Conservation (phyloP, 2,329 filamentous ascomycete species). For the Trichophaea hybrida region DNA sequence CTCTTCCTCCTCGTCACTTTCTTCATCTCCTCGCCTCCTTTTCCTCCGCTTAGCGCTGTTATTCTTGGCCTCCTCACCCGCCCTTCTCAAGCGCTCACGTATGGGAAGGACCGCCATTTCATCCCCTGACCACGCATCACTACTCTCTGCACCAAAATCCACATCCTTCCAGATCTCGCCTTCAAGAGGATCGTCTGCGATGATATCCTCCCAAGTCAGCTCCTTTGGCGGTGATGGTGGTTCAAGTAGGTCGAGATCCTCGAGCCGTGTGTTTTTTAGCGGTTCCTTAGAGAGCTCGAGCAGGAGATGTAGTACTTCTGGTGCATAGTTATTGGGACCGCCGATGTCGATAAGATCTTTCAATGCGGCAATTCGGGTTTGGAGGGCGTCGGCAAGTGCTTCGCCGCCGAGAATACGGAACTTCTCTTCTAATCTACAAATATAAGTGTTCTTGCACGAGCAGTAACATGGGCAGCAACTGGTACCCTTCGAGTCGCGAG, state of each 20-base stretch:
- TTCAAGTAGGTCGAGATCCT: constrained; percentile 45
- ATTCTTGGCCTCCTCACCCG: constrained; percentile 1
- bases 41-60: constrained; percentile 8
- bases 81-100: constrained; percentile 1
- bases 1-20: constrained; percentile 23
- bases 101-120: constrained; percentile 8
- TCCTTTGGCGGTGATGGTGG: constrained; percentile 33
- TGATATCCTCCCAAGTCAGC: constrained; percentile 67
- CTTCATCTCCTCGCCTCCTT: neutral
- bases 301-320: constrained; percentile 65
- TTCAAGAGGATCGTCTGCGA: constrained; percentile 60
- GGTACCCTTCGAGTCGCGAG: constrained; percentile 44
- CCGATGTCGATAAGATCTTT: constrained; percentile 33
- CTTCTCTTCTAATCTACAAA: constrained; percentile 54
- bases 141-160: constrained; percentile 41
- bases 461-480: neutral
- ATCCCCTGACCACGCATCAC: constrained; percentile 25
- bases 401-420: constrained; percentile 70
- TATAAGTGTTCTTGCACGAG: neutral
- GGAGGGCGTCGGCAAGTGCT: constrained; percentile 56
- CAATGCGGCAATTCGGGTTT: constrained; percentile 45
- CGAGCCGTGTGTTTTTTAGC: constrained; percentile 51
- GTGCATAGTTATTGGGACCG: constrained; percentile 34
- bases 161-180: constrained; percentile 56
- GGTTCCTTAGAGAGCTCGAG: constrained; percentile 72